Evolutionary conservation across 306 rosid species (phyloP).

Genomic region (Luffa acutangula): DNA sequence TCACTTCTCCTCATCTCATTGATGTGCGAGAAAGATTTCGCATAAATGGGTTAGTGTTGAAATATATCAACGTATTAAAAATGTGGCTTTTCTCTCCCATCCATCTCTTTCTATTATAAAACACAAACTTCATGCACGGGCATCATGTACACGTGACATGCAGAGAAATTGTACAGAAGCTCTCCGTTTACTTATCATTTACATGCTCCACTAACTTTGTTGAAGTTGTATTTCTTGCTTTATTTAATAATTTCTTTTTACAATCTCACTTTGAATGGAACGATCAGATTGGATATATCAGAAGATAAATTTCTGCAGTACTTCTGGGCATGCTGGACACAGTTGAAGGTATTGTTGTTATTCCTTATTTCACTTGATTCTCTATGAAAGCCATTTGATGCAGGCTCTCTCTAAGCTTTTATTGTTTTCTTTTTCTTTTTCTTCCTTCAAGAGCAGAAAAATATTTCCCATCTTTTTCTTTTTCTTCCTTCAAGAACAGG

Average conservation of each 20-base stretch:
- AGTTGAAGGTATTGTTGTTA: slow-evolving; percentile 35
- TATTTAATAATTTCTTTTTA: background rate
- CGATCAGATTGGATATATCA: slow-evolving; percentile 48
- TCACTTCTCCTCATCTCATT: slow-evolving; percentile 61
- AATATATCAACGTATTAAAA: background rate
- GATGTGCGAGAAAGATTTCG: slow-evolving; percentile 68
- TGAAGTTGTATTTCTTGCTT: background rate
- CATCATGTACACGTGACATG: background rate
- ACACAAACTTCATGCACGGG: background rate
- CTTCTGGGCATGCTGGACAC: slow-evolving; percentile 67
- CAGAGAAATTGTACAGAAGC: background rate
- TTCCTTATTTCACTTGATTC: background rate
- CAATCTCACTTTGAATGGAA: slow-evolving; percentile 12
- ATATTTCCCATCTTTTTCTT: background rate
- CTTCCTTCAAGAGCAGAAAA: background rate
- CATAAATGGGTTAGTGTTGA: slow-evolving; percentile 51
- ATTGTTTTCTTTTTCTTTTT: background rate
- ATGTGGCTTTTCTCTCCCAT: background rate
- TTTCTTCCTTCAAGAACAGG: background rate
- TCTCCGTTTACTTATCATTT: background rate
- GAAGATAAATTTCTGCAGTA: slow-evolving; percentile 47
- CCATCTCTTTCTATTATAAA: background rate
- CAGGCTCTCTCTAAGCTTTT: background rate
- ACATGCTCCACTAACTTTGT: background rate
- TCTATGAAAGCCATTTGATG: background rate